Evolutionary conservation across 2,329 filamentous ascomycete genomes (phyloP).

Genomic region (Trichophyton equinum): DNA sequence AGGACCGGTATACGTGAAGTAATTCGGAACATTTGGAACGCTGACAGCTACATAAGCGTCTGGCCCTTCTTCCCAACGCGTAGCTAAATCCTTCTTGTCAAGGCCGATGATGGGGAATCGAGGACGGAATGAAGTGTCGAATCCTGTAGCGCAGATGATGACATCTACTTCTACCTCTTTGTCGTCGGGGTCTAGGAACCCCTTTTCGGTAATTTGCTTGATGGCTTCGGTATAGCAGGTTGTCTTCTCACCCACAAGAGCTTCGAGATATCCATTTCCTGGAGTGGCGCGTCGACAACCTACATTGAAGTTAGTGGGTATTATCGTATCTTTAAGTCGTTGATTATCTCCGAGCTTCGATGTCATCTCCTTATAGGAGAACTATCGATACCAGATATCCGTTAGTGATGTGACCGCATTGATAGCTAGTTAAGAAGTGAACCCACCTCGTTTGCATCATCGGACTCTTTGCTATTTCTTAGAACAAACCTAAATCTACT

Average conservation of each 20-base stretch:
- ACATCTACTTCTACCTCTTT: slow-evolving; percentile 47
- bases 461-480: slow-evolving; percentile 13
- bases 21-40: slow-evolving; percentile 13
- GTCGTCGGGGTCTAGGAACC: slow-evolving; percentile 37
- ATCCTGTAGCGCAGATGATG: slow-evolving; percentile 57
- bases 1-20: slow-evolving; percentile 14
- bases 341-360: slow-evolving; percentile 11
- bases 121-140: slow-evolving; percentile 39
- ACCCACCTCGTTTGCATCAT: slow-evolving; percentile 11
- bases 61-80: slow-evolving; percentile 10
- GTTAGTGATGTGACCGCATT: neutral
- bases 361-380: slow-evolving; percentile 11
- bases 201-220: slow-evolving; percentile 11
- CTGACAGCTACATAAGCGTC: slow-evolving; percentile 11
- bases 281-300: slow-evolving; percentile 29
- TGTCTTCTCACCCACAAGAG: slow-evolving; percentile 18
- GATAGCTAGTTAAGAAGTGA: neutral
- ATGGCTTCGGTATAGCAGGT: slow-evolving; percentile 13
- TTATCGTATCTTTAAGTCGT: slow-evolving; percentile 12
- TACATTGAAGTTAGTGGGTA: slow-evolving; percentile 21
- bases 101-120: slow-evolving; percentile 12
- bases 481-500: slow-evolving; percentile 12
- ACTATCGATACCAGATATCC: slow-evolving; percentile 1
- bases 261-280: slow-evolving; percentile 26
- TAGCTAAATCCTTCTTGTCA: slow-evolving; percentile 8